Base-by-base conservation (phyloP, 23 red algal genomes). In the Gracilaria gracilis region DNA sequence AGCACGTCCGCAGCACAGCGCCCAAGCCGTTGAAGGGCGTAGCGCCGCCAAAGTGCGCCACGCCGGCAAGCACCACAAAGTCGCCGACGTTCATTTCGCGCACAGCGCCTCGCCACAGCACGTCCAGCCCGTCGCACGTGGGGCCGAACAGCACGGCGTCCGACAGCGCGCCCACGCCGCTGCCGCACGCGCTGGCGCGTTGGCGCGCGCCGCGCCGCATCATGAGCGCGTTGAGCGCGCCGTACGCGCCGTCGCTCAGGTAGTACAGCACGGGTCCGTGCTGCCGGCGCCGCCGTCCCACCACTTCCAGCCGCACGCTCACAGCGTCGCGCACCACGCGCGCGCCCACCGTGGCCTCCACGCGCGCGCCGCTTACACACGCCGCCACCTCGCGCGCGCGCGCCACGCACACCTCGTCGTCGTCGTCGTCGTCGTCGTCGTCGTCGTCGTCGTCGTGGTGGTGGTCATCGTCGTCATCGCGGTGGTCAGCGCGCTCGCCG, bases 171-270 rank as follows among this genome's bases (percentile, higher is more conserved):
- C 69, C 28, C 69, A 2, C 69, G 11, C 57, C 58, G 34, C 25
- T 75, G n/a, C n/a, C n/a, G n/a, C n/a, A n/a, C n/a, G n/a, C n/a
- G n/a, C n/a, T n/a, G n/a, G n/a, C 49, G 82, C 39, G 20, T 12
- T 46, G 2, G 66, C 81, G 61, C 57, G 47, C 27, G 44, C 84
- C 53, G 24, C 71, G 50, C 78, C 79, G 64, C 84, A 90, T 46
- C 37, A 96, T 71, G 70, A 93, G 84, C 38, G 57, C 55, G 44
- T 71, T 91, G 46, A 93, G 87, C 19, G 42, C 70, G 35, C 95
- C 95, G 66, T 96, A 96, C 84, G 92, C 88, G 19, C 95, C 95
- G 70, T 96, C 95, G 44, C 84, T 79, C 51, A 96, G 47, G 59
- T 96, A 96, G 78, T 96, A 96, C 51, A 38, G 27, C 49, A 23